A percentile compares a stretch with the other conserved stretches of the same genome.
These are phyloP conservation scores for Cylindrodendrum hubeiense DNA, from an alignment of 2,329 filamentous ascomycete genomes.

Conservation along the genomic window DNA sequence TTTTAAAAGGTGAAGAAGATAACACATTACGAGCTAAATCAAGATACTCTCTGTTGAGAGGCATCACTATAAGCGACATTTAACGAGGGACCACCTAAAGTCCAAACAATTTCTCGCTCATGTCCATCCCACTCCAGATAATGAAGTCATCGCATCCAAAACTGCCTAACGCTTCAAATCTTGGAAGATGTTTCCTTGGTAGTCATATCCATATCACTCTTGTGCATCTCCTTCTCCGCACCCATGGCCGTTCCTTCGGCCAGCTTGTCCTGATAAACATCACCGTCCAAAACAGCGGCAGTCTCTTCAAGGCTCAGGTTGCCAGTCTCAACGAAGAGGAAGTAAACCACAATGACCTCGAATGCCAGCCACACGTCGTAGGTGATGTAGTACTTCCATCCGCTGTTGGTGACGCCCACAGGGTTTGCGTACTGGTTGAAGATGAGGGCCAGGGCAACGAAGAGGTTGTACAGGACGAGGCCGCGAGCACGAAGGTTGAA, in stretches of 20 bases:
- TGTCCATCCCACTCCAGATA: not conserved
- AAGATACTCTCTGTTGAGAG: not conserved
- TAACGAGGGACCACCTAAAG: not conserved
- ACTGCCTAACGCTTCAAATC: not conserved
- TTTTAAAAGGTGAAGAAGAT: too few relatives aligned
- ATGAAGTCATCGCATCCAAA: too few relatives aligned
- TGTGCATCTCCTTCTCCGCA: not conserved
- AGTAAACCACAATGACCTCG: constrained; percentile 23
- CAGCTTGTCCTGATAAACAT: constrained; percentile 15
- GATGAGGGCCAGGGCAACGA: constrained; percentile 38
- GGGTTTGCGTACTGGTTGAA: constrained; percentile 59
- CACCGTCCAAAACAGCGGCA: constrained; percentile 14
- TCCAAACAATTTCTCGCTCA: not conserved
- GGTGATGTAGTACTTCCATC: constrained; percentile 28
- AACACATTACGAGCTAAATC: not conserved
- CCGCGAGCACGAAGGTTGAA: constrained; percentile 47
- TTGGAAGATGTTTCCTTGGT: not conserved
- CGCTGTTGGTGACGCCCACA: constrained; percentile 44
- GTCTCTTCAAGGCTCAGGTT: constrained; percentile 24
- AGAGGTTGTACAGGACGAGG: constrained; percentile 40
- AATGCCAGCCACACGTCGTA: constrained; percentile 26
- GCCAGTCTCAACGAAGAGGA: constrained; percentile 22
- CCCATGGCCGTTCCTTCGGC: not conserved
- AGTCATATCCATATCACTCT: not conserved
- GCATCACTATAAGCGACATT: not conserved